A percentile compares a stretch with the other conserved stretches of the same genome.
Evolutionary conservation across 306 rosid species (phyloP).

Genomic region (Medicago arabica): DNA sequence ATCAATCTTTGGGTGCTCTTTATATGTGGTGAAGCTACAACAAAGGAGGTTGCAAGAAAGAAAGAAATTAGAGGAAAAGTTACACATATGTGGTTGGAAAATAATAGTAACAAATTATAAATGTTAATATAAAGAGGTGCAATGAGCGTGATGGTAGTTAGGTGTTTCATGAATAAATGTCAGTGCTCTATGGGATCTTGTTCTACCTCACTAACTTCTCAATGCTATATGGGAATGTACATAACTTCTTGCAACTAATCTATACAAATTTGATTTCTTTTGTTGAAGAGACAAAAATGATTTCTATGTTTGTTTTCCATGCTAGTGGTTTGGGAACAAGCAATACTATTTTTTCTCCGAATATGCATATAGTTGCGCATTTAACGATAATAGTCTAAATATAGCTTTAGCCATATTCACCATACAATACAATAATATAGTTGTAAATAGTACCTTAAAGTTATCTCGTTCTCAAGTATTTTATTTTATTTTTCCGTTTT

Average conservation of each 20-base stretch:
- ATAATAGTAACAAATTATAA: too few relatives aligned
- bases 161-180: not conserved
- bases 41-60: not conserved
- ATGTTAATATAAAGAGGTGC: not conserved
- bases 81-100: too few relatives aligned
- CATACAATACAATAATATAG: not conserved
- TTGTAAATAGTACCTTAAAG: conserved; percentile 6
- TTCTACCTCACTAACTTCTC: not conserved
- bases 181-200: not conserved
- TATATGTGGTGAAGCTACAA: too few relatives aligned
- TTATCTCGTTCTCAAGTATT: not conserved
- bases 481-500: too few relatives aligned
- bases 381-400: not conserved
- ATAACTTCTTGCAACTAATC: not conserved
- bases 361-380: not conserved
- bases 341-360: not conserved
- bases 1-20: not conserved
- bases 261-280: not conserved
- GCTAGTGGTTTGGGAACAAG: not conserved
- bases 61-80: not conserved
- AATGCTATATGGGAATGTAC: not conserved
- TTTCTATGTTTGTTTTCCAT: not conserved
- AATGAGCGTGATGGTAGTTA: conserved; percentile 4
- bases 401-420: not conserved
- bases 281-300: not conserved